Evolutionary conservation across 2,329 filamentous ascomycete genomes (phyloP), one percentile per base, ranked within the genome.

Genomic region (Xylariaceae sp.): DNA sequence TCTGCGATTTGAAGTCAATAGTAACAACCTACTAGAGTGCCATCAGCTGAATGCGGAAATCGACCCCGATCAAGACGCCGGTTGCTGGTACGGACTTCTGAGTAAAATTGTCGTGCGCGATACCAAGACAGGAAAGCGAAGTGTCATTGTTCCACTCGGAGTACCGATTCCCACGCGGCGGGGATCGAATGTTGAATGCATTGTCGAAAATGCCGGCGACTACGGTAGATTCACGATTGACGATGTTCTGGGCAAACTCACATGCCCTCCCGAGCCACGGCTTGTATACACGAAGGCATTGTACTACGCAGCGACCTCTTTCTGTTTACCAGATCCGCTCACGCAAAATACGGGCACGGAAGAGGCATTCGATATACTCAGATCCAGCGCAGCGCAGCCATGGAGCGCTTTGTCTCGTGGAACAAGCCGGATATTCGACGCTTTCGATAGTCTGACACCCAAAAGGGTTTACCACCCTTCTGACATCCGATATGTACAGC

Each of bases 31-130:
- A 0, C 66, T 86, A 0, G 54, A 71, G 12, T 81, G 69, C 16
- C 60, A 41, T 0, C 68, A 83, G 48, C 66, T 83, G 0, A 59
- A 61, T 0, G 65, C 73, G 0, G 70, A 77, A 29, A 66, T 87
- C 1, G 78, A 82, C 40, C 56, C 59, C 0, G 50, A 79, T 8
- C 84, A 88, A 54, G 74, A 84, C 42, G 64, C 73, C 0, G 82
- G 82, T 0, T 79, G 78, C 0, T 70, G 76, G 52, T 75, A 85
- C 46, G 83, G 83, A 0, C 64, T 85, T 0, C 40, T 61, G 3
- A 81, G 74, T 58, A 84, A 77, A 16, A 62, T 85, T 7, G 72
- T 85, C 1, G 56, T 85, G 5, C 68, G 73, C 0, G 72, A 76
- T 20, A 43, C 54, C 0, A 72, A 74, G 29, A 53, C 44, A 0